Conservation (phyloP, 2,329 filamentous ascomycete species). For the Penicillium sp. region DNA sequence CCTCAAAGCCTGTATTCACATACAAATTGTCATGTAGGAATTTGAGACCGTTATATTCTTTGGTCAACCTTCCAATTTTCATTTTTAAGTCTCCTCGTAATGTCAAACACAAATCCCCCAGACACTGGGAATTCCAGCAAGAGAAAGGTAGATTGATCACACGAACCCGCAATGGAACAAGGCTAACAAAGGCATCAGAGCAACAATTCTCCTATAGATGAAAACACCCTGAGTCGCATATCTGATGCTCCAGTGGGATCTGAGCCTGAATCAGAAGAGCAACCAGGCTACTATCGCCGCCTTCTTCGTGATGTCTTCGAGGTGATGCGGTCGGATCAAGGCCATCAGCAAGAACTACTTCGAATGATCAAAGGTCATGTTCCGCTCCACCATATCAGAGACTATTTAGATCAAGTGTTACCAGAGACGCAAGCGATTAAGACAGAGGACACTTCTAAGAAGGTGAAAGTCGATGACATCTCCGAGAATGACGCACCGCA, state of each 20-base stretch:
- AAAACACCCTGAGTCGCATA: not conserved
- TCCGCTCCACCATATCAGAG: slow-evolving; percentile 27
- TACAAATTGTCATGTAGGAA: not conserved
- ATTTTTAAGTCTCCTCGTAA: no score
- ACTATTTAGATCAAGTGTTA: slow-evolving; percentile 24
- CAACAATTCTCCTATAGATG: not conserved
- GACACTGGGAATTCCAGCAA: not conserved
- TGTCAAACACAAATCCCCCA: no score
- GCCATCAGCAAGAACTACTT: slow-evolving; percentile 22
- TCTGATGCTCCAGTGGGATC: not conserved
- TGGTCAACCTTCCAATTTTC: no score
- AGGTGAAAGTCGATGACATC: slow-evolving; percentile 14
- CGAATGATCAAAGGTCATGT: slow-evolving; percentile 30
- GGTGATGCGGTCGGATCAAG: slow-evolving; percentile 26
- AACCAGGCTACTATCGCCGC: slow-evolving; percentile 26
- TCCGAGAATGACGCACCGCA: slow-evolving; percentile 22
- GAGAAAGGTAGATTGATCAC: not conserved
- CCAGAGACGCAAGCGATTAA: slow-evolving; percentile 3
- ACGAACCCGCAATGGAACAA: not conserved
- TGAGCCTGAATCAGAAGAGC: not conserved
- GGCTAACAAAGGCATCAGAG: not conserved
- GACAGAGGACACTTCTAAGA: slow-evolving; percentile 5
- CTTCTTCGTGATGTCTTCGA: slow-evolving; percentile 31
- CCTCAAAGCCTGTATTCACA: not conserved
- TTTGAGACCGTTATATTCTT: not conserved